Percentiles rank a stretch among this genome's conserved stretches.
These are phyloP conservation scores for Sugiyamaella valdiviana DNA, from an alignment of 805 yeast species.

Conservation along the genomic window DNA sequence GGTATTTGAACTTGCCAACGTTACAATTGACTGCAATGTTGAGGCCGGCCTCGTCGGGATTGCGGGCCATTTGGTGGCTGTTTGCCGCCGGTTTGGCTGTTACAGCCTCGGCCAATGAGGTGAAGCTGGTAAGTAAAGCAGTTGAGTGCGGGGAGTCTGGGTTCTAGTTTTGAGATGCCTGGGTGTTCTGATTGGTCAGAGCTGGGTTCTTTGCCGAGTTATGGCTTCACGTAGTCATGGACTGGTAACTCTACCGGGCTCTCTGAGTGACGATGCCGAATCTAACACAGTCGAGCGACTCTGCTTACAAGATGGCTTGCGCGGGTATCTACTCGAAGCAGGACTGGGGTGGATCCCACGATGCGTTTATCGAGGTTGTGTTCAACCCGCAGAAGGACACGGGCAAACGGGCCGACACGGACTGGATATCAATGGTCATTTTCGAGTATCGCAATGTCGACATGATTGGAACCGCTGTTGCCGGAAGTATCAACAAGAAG, in stretches of 20 bases:
- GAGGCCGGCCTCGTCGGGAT: background rate
- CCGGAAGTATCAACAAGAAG: slow-evolving; percentile 31
- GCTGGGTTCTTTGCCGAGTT: too few relatives aligned
- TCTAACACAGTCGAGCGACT: background rate
- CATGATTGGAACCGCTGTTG: slow-evolving; percentile 51
- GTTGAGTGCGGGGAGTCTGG: background rate
- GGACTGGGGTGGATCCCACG: slow-evolving; percentile 77
- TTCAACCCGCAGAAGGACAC: slow-evolving; percentile 25
- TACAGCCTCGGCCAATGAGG: slow-evolving; percentile 20
- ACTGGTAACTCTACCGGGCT: too few relatives aligned
- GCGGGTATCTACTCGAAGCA: slow-evolving; percentile 82
- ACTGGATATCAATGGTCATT: slow-evolving; percentile 57
- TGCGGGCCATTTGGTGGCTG: slow-evolving; percentile 2
- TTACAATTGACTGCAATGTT: background rate
- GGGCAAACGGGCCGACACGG: slow-evolving; percentile 26
- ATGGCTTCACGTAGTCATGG: too few relatives aligned
- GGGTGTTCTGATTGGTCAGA: too few relatives aligned
- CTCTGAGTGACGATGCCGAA: too few relatives aligned
- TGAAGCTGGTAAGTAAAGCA: slow-evolving; percentile 14
- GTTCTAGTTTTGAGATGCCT: background rate
- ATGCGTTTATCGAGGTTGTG: slow-evolving; percentile 50
- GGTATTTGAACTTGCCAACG: background rate
- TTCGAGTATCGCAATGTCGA: slow-evolving; percentile 79
- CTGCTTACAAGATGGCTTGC: slow-evolving; percentile 52
- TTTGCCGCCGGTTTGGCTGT: slow-evolving; percentile 11